A percentile compares a stretch with the other conserved stretches of the same genome.
Evolutionary conservation across 1,139 yeast genomes (phyloP).

Genomic region (Suhomyces taliae): DNA sequence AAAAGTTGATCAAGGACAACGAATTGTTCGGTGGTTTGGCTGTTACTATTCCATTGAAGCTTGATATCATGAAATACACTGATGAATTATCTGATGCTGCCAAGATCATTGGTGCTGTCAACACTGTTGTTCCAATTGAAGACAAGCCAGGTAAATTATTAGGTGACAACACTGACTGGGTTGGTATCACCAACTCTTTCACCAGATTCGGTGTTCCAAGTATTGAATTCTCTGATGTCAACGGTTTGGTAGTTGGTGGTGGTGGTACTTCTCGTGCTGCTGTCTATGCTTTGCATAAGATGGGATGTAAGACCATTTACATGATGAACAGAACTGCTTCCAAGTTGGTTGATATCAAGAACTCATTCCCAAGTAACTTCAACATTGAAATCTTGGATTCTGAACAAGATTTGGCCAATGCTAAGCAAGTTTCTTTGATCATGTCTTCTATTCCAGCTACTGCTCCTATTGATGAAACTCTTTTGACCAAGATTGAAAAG

Average conservation of each 20-base stretch:
- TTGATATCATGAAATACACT: conserved; percentile 70
- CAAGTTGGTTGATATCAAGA: conserved; percentile 60
- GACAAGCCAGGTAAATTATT: conserved; percentile 51
- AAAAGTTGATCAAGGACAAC: conserved; percentile 46
- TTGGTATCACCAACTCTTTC: conserved; percentile 77
- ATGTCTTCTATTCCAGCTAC: conserved; percentile 93
- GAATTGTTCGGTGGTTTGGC: conserved; percentile 81
- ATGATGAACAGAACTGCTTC: conserved; percentile 77
- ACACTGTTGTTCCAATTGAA: conserved; percentile 66
- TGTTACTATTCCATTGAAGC: conserved; percentile 86
- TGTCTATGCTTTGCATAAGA: conserved; percentile 72
- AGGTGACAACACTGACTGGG: conserved; percentile 97
- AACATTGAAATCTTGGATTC: conserved; percentile 61
- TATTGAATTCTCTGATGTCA: conserved; percentile 29
- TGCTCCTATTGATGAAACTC: conserved; percentile 59
- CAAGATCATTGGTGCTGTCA: conserved; percentile 82
- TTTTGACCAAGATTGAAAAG: conserved; percentile 48
- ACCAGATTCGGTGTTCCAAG: conserved; percentile 59
- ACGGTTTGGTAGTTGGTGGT: conserved; percentile 85
- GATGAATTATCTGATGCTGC: conserved; percentile 73
- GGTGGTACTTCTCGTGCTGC: conserved; percentile 99
- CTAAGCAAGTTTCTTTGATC: conserved; percentile 55
- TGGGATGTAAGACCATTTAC: conserved; percentile 79
- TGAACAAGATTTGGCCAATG: conserved; percentile 40
- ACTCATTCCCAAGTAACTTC: conserved; percentile 60